Conservation (phyloP, 805 yeast genomes). For the Myxozyma geophila region DNA sequence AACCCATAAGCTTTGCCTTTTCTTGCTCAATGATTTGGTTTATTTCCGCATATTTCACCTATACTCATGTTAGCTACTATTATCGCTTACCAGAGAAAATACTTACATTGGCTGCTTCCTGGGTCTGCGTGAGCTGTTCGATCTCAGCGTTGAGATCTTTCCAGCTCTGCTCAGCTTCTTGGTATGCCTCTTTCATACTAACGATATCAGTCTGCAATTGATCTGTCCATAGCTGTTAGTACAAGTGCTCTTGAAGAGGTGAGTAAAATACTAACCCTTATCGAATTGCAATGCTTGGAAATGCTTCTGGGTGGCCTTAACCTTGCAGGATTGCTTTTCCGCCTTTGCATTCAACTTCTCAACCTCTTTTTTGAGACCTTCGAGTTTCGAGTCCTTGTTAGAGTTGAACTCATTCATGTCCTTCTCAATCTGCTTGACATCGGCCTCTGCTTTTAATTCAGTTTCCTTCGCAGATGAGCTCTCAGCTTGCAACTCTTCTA, state of each 20-base stretch:
- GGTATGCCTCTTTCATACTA: slow-evolving; percentile 17
- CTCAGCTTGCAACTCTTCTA: slow-evolving; percentile 49
- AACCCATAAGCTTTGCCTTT: slow-evolving; percentile 62
- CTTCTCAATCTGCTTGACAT: slow-evolving; percentile 60
- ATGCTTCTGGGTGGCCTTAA: slow-evolving; percentile 55
- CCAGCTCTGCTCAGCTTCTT: slow-evolving; percentile 30
- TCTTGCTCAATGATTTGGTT: slow-evolving; percentile 41
- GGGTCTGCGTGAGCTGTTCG: slow-evolving; percentile 38
- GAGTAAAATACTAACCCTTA: slow-evolving; percentile 31
- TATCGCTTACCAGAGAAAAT: neutral
- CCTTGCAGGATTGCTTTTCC: slow-evolving; percentile 46
- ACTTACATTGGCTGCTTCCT: slow-evolving; percentile 19
- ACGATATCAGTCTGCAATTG: slow-evolving; percentile 63
- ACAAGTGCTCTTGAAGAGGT: too few relatives aligned
- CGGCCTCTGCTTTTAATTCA: slow-evolving; percentile 47
- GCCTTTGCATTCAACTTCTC: slow-evolving; percentile 48
- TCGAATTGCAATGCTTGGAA: slow-evolving; percentile 72
- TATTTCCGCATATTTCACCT: slow-evolving; percentile 19
- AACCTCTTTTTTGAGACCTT: slow-evolving; percentile 59
- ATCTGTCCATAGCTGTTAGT: slow-evolving; percentile 49
- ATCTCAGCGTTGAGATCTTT: slow-evolving; percentile 27
- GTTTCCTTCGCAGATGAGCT: slow-evolving; percentile 48
- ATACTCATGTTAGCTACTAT: neutral
- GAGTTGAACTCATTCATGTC: slow-evolving; percentile 82
- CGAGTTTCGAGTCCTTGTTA: slow-evolving; percentile 81